Evolutionary conservation across 2,329 filamentous ascomycete genomes (phyloP).

Genomic region (Pseudopithomyces chartarum): DNA sequence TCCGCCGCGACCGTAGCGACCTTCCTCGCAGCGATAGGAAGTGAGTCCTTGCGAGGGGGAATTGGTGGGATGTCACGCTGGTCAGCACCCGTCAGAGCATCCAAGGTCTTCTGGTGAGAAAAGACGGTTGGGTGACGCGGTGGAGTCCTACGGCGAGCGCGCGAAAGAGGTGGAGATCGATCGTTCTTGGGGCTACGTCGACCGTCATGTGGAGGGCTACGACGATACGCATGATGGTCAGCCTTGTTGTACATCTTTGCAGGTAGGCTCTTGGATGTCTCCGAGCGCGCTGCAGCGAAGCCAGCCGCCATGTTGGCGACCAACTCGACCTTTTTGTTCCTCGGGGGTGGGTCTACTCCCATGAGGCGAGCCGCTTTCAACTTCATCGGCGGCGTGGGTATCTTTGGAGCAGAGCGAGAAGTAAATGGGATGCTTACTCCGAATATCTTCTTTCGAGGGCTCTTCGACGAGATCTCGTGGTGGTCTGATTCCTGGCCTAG

Average conservation of each 20-base stretch:
- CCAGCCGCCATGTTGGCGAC: neutral
- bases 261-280: constrained; percentile 33
- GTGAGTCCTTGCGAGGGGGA: constrained; percentile 1
- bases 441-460: constrained; percentile 49
- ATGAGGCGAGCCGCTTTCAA: constrained; percentile 35
- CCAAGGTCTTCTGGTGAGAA: neutral
- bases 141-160: constrained; percentile 5
- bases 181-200: neutral
- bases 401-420: constrained; percentile 17
- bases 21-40: neutral
- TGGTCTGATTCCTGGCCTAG: constrained; percentile 17
- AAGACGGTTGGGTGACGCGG: neutral
- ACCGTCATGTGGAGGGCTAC: neutral
- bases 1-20: too few relatives aligned
- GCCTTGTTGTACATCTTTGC: constrained; percentile 21
- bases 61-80: constrained; percentile 9
- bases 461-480: constrained; percentile 27
- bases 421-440: constrained; percentile 36
- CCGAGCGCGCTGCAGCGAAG: constrained; percentile 17
- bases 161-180: neutral
- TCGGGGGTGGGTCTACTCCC: constrained; percentile 28
- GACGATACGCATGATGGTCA: constrained; percentile 11
- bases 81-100: neutral
- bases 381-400: constrained; percentile 22
- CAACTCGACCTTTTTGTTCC: constrained; percentile 4